Percentiles rank a stretch among this genome's conserved stretches.
Conservation (phyloP, 106 monocot genomes). For the Iris macrosiphon region DNA sequence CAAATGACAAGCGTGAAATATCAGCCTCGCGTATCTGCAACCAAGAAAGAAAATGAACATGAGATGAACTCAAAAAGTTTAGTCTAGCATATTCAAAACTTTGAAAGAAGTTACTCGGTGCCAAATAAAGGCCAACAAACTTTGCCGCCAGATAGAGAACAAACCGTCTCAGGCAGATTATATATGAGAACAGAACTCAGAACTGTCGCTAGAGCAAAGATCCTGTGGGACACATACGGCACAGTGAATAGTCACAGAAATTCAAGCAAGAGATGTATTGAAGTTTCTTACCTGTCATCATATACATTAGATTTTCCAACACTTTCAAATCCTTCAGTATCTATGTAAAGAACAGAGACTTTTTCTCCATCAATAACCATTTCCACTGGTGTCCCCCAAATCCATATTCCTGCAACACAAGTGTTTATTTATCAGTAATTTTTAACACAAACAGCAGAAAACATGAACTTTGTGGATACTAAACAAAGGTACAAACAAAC, state of each 20-base stretch:
- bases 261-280: not conserved
- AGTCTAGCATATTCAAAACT: not conserved
- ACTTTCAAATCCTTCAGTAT: conserved; percentile 99
- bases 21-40: conserved; percentile 83
- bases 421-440: not conserved
- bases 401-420: conserved; percentile 77
- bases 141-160: conserved; percentile 21
- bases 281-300: conserved; percentile 81
- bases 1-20: conserved; percentile 90
- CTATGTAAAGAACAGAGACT: conserved; percentile 83
- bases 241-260: not conserved
- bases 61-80: not conserved
- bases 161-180: conserved; percentile 82
- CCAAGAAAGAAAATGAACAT: conserved; percentile 2
- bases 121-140: conserved; percentile 7
- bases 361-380: conserved; percentile 76
- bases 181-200: conserved; percentile 82
- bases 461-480: too few relatives aligned
- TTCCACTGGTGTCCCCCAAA: conserved; percentile 93
- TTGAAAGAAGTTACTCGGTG: conserved; percentile 11
- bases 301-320: conserved; percentile 99
- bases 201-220: conserved; percentile 96
- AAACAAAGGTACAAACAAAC: too few relatives aligned
- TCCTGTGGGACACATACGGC: conserved; percentile 33
- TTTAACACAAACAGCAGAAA: too few relatives aligned